A percentile compares a stretch with the other conserved stretches of the same genome.
Evolutionary conservation across 768 basidiomycete genomes (phyloP).

Genomic region (Amylocystis lapponica): DNA sequence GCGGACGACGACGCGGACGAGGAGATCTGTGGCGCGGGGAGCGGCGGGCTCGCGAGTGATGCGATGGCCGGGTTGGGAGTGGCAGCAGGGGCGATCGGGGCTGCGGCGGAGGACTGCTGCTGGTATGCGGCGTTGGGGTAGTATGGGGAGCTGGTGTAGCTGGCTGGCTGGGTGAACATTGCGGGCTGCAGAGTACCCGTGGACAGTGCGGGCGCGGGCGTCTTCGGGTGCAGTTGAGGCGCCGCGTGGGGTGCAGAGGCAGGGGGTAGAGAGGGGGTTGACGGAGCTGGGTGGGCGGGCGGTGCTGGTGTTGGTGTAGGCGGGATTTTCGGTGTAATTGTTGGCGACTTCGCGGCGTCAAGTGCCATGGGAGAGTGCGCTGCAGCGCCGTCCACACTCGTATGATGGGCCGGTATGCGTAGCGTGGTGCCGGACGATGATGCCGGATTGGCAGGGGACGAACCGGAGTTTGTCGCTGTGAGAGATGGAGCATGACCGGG

Average conservation of each 20-base stretch:
- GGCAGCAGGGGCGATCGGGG: conserved; percentile 8
- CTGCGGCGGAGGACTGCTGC: conserved; percentile 22
- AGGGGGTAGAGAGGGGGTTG: conserved; percentile 15
- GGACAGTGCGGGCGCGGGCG: conserved; percentile 5
- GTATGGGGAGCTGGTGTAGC: conserved; percentile 22
- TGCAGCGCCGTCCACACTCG: neutral
- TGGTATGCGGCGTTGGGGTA: conserved; percentile 54
- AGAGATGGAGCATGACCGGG: conserved; percentile 23
- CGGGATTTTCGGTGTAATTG: conserved; percentile 7
- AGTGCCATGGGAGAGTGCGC: neutral
- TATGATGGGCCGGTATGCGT: conserved; percentile 2
- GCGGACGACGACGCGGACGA: conserved; percentile 14
- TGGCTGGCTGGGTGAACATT: conserved; percentile 10
- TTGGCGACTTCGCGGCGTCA: conserved; percentile 5
- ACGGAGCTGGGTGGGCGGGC: conserved; percentile 4
- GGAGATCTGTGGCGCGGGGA: conserved; percentile 1
- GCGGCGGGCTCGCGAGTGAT: conserved; percentile 18
- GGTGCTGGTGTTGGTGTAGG: conserved; percentile 20
- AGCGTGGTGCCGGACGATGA: conserved; percentile 3
- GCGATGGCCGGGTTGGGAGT: conserved; percentile 14
- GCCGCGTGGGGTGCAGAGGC: conserved; percentile 15
- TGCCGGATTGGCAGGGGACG: conserved; percentile 7
- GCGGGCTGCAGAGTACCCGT: conserved; percentile 16
- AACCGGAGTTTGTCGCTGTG: neutral
- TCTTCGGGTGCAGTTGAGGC: conserved; percentile 9